Base-by-base conservation (phyloP, 1,139 yeast genomes). In the Trichomonascaceae sp. region DNA sequence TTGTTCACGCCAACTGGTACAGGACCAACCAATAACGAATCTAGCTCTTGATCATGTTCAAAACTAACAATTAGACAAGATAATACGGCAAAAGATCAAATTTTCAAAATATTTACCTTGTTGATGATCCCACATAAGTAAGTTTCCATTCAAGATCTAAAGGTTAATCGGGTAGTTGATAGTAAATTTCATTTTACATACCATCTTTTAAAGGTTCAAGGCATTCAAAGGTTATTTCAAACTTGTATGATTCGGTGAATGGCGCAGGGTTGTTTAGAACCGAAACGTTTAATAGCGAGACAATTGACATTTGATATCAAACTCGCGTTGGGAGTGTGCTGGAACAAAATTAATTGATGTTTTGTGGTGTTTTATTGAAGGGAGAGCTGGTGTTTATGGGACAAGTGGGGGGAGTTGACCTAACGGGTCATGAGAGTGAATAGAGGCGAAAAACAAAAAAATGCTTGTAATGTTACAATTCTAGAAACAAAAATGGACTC, bases 1-100 rank as follows among this genome's bases (percentile, higher is more conserved):
- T 93, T 91, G 68, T 93, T 93, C 52, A 93, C 84, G 0, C 99
- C 99, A 3, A 93, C 96, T 0, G 99, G 99, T 3, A 93, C 96
- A 0, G 99, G 99, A 0, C 99, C 99, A 3, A 93, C 99, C 24
- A 95, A 75, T 48, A 95, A 84, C 1, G 97, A 89, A 67, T 93
- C 99, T 55, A 93, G 75, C 67, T 91, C 98, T 71, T 95, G 99
- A 70, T 93, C 99, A 64, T 93, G 97, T 62, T 93, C 97, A 56
- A 89, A 70, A 41, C 71, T 67, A 38, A 5, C 17, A 22, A 13
- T 24, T 49, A n/a, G 32, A 6, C 41, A 39, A 13, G 22, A 18
- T 24, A 20, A 43, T 24, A 13, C n/a, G n/a, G n/a, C n/a, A n/a
- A n/a, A n/a, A n/a, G n/a, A n/a, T 7, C 43, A 17, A 18, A 30